Percentiles rank a stretch among this genome's conserved stretches.
These are phyloP conservation scores for Candida khao-thaluensis DNA, from an alignment of 805 yeast species.

Conservation along the genomic window DNA sequence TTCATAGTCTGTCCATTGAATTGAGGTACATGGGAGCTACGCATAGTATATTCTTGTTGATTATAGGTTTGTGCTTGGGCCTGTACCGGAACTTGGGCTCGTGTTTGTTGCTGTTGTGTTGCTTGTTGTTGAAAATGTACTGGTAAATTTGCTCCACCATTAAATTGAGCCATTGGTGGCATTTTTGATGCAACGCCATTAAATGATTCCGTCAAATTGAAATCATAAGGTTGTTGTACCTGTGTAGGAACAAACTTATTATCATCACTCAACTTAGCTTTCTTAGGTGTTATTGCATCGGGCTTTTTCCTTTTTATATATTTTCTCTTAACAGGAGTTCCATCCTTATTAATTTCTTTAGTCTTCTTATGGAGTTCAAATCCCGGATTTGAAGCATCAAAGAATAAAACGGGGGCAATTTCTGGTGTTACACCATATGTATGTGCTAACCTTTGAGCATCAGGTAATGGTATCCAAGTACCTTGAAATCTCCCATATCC, in stretches of 20 bases:
- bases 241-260: conserved; percentile 4
- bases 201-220: conserved; percentile 14
- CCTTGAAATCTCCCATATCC: conserved; percentile 98
- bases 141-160: conserved; percentile 6
- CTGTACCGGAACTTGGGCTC: too few relatives aligned
- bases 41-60: conserved; percentile 10
- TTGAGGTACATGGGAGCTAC: not conserved
- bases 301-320: conserved; percentile 59
- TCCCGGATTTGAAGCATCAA: conserved; percentile 36
- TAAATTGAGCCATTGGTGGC: conserved; percentile 11
- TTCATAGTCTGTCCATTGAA: conserved; percentile 2
- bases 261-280: conserved; percentile 14
- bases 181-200: conserved; percentile 13
- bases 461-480: conserved; percentile 87
- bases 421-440: conserved; percentile 40
- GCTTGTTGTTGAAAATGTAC: conserved; percentile 10
- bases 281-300: conserved; percentile 57
- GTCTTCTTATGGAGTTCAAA: conserved; percentile 35
- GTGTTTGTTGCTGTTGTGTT: too few relatives aligned
- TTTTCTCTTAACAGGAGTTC: conserved; percentile 43
- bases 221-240: conserved; percentile 12
- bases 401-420: conserved; percentile 41
- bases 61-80: conserved; percentile 8
- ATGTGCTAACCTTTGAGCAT: conserved; percentile 54
- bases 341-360: conserved; percentile 35